Percentiles rank a stretch among this genome's conserved stretches.
phyloP scores from a whole-genome alignment of 2,329 filamentous ascomycete species.

The Mycosphaerella sp. region DNA sequence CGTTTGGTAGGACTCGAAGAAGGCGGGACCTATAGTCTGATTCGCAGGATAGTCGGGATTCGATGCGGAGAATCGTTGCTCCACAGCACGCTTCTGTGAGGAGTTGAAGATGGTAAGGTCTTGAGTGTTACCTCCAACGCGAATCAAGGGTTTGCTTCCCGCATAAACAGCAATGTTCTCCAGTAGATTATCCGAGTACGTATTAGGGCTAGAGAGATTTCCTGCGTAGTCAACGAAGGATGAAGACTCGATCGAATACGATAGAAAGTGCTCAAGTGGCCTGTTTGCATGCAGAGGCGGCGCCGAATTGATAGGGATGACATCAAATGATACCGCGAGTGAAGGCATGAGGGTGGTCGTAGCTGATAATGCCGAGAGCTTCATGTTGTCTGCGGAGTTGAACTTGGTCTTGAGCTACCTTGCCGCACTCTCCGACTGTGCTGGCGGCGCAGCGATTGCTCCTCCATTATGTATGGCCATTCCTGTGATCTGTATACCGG shows the following conservation, averaged over 20 bases:
- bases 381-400: background rate
- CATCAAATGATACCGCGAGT: background rate
- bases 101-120: conserved; percentile 57
- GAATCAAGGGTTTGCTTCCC: conserved; percentile 54
- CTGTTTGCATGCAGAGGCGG: conserved; percentile 26
- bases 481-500: no score
- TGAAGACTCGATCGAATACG: conserved; percentile 48
- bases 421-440: no score
- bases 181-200: conserved; percentile 55
- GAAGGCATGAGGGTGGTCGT: background rate
- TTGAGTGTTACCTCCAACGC: conserved; percentile 61
- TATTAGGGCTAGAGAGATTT: conserved; percentile 51
- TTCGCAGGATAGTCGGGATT: conserved; percentile 55
- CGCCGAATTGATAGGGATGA: conserved; percentile 41
- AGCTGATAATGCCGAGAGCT: background rate
- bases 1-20: conserved; percentile 57
- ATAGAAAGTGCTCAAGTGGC: conserved; percentile 44
- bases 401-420: no score
- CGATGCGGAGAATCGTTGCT: conserved; percentile 47
- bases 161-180: conserved; percentile 50
- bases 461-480: no score
- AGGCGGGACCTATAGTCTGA: conserved; percentile 55
- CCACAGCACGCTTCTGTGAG: conserved; percentile 45
- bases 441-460: no score
- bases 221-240: conserved; percentile 51